A percentile compares a stretch with the other conserved stretches of the same genome.
Evolutionary conservation across 2,329 filamentous ascomycete genomes (phyloP).

Genomic region (Penicillium oxalicum): DNA sequence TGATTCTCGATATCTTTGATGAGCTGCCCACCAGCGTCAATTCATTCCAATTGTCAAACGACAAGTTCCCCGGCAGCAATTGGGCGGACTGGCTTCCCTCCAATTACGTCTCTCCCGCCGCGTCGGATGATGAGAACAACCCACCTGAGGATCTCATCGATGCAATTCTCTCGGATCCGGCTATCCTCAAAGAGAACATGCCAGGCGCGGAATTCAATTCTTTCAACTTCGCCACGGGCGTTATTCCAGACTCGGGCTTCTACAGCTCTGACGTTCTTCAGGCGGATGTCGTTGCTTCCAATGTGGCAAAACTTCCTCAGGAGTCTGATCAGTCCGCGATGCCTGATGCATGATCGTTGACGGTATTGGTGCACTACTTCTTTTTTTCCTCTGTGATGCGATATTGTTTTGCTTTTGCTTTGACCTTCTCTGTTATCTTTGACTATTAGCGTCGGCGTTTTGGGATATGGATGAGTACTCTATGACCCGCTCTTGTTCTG

Average conservation of each 20-base stretch:
- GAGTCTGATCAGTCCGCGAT: slow-evolving; percentile 11
- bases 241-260: slow-evolving; percentile 32
- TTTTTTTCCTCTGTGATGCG: neutral
- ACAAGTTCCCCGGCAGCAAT: slow-evolving; percentile 21
- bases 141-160: slow-evolving; percentile 31
- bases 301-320: slow-evolving; percentile 1
- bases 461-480: slow-evolving; percentile 11
- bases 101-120: slow-evolving; percentile 29
- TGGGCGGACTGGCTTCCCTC: slow-evolving; percentile 37
- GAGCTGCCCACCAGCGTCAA: slow-evolving; percentile 24
- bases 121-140: slow-evolving; percentile 19
- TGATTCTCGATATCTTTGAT: slow-evolving; percentile 37
- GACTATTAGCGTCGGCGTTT: slow-evolving; percentile 21
- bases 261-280: slow-evolving; percentile 33
- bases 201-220: slow-evolving; percentile 24
- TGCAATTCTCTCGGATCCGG: slow-evolving; percentile 31
- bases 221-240: slow-evolving; percentile 26
- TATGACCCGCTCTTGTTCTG: slow-evolving; percentile 9
- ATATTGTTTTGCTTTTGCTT: slow-evolving; percentile 5
- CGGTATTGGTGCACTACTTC: neutral
- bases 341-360: slow-evolving; percentile 4
- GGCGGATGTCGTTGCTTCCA: slow-evolving; percentile 18
- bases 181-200: slow-evolving; percentile 25
- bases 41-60: slow-evolving; percentile 25
- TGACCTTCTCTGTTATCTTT: neutral